These are phyloP conservation scores for Dendrocalamus latiflorus DNA, from an alignment of 202 grass and related monocot species.

Conservation along the genomic window DNA sequence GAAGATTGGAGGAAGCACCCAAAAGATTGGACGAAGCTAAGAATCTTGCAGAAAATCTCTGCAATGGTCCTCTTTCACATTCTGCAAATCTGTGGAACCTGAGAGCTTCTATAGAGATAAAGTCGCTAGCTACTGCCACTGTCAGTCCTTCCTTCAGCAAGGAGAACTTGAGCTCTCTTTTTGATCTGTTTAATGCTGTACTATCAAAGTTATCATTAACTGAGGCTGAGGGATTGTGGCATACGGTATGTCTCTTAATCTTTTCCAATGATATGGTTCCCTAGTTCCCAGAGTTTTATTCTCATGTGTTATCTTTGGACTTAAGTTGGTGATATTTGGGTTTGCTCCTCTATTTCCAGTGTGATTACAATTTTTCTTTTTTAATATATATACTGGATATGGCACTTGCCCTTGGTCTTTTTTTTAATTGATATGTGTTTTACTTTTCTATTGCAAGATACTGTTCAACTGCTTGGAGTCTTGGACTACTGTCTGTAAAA, in stretches of 20 bases:
- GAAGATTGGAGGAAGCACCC: neutral
- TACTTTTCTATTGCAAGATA: neutral
- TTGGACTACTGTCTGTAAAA: no score
- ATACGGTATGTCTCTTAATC: constrained; percentile 52
- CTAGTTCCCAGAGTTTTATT: neutral
- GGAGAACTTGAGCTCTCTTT: constrained; percentile 46
- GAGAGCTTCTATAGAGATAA: constrained; percentile 73
- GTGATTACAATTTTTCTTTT: no score
- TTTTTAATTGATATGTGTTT: neutral
- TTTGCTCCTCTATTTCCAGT: no score
- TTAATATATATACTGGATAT: no score
- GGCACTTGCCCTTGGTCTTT: no score
- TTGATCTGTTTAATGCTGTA: constrained; percentile 59
- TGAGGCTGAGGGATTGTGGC: constrained; percentile 67
- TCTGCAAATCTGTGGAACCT: constrained; percentile 67
- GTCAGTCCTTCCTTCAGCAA: constrained; percentile 39
- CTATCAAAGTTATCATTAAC: constrained; percentile 47
- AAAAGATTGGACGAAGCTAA: constrained; percentile 67
- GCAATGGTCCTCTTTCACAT: constrained; percentile 49
- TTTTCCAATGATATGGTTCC: neutral
- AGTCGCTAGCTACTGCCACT: constrained; percentile 32
- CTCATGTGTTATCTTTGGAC: neutral
- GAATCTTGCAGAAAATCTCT: constrained; percentile 66
- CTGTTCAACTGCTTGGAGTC: no score
- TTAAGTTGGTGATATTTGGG: no score